Conservation (phyloP, 257 asterid genomes). For the Knoxia roxburghii region DNA sequence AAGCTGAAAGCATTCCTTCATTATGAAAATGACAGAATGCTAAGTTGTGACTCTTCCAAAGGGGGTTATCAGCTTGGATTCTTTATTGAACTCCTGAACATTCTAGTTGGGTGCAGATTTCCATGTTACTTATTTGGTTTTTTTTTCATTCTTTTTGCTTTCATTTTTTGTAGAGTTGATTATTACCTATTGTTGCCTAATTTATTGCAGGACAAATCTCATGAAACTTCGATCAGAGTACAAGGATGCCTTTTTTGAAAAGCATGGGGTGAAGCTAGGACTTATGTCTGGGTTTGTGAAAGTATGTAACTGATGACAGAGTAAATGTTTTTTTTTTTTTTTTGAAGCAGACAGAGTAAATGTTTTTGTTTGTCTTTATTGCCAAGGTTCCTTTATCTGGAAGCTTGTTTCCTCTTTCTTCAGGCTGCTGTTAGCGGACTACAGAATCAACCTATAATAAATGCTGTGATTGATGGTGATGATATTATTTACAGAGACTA, state of each 20-base stretch:
- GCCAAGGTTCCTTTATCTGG: background rate
- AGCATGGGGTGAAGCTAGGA: constrained; percentile 97
- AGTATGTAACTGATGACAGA: constrained; percentile 30
- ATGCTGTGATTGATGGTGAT: constrained; percentile 98
- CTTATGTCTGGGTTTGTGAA: constrained; percentile 95
- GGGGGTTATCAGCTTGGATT: background rate
- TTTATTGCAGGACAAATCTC: constrained; percentile 75
- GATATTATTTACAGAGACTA: constrained; percentile 94
- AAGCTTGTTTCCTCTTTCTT: background rate
- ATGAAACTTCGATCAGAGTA: constrained; percentile 96
- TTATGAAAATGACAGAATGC: background rate
- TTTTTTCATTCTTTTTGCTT: background rate
- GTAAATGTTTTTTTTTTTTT: background rate
- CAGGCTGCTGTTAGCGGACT: constrained; percentile 98
- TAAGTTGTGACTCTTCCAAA: too few relatives aligned
- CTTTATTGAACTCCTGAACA: background rate
- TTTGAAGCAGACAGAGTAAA: too few relatives aligned
- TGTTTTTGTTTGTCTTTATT: background rate
- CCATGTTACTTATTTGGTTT: background rate
- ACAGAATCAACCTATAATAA: constrained; percentile 86
- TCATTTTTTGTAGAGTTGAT: background rate
- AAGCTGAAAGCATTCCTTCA: constrained; percentile 23
- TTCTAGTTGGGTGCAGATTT: constrained; percentile 1
- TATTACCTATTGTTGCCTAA: constrained; percentile 6
- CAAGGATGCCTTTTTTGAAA: constrained; percentile 88